Evolutionary conservation across 2,329 filamentous ascomycete species (phyloP), one percentile per base, ranked within the genome.

Genomic region (Diaporthe citri): DNA sequence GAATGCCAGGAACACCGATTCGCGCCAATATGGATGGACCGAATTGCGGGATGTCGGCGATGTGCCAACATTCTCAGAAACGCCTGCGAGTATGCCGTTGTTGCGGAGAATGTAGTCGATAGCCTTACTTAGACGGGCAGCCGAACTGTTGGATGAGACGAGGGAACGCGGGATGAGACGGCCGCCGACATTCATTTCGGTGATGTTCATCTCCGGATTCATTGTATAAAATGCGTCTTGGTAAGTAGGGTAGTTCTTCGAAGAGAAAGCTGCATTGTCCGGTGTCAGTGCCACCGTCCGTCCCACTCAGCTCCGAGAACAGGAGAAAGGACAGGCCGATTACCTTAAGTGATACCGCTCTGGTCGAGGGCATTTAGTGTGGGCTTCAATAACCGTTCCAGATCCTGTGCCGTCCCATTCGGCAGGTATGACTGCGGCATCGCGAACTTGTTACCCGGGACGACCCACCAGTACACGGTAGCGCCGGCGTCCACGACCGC

Each of bases 151-250:
- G 7, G 67, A 46, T 34, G 67, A 41, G 12, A 36, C 52, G 31
- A 60, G 62, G 20, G 31, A 48, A 1, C 34, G 43, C 4, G 72
- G 72, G n/a, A 74, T 70, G 10, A 74, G 64, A 13, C 64, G 62
- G 55, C 72, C 72, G 22, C 72, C 72, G 13, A 70, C 17, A 9
- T 55, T 74, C 34, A 60, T 28, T 12, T 74, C 62, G 10, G n/a
- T 52, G 8, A 74, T 52, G 2, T 60, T 70, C n/a, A 60, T 70
- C 2, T 59, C n/a, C 4, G 62, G 72, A n/a, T 43, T 55, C 55
- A 74, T 60, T 20, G 72, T 20, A 2, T 55, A 13, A 13, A 34
- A 70, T 15, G 72, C 43, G 39, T 70, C 52, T 22, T 48, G 66
- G 43, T 43, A 70, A 52, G 60, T 12, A 15, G 36, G 34, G 28